Base-by-base conservation (phyloP, 148 eudicot genomes). In the Euryodendron excelsum region DNA sequence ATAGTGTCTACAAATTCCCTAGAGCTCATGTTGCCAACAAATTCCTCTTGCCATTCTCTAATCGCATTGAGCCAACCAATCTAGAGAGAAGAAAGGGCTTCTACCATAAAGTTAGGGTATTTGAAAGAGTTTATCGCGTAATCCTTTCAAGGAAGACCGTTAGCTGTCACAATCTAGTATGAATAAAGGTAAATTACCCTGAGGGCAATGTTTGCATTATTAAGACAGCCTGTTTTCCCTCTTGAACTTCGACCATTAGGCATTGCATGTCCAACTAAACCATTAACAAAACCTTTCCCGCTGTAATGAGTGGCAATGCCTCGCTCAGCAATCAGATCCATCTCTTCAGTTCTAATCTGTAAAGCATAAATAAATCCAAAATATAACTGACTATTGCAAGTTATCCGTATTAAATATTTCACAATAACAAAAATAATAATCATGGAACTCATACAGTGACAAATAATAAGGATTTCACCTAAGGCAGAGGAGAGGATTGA, bases 41-140 rank as follows among this genome's bases (percentile, higher is more conserved):
- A 94, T 84, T 94, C 98, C 61, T 94, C 98, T 81, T 94, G 98
- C 98, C 98, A 94, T 81, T 94, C 97, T 80, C 93, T 89, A 73
- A 94, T 94, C 77, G 98, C 98, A 82, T 94, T 91, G 52, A 94
- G 95, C 97, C 98, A 94, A 72, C 98, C 92, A 86, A 94, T 92
- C 98, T 94, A 83, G 60, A 82, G 69, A 36, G 78, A 77, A 72
- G 63, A 76, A 77, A 78, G 56, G 25, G 79, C 64, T 75, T 85
- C 78, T 67, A 72, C 59, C 60, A 78, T 41, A 71, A 70, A 18
- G 33, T 79, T 52, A 59, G 68, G 69, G 55, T 20, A 21, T 33
- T 71, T 33, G 9, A 21, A 59, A 45, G 28, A 45, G 33, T 30
- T 77, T 41, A 41, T 39, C 28, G 33, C 23, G 4, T 20, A 67